Evolutionary conservation across 106 monocot genomes (phyloP).

Genomic region (Allium cepa): DNA sequence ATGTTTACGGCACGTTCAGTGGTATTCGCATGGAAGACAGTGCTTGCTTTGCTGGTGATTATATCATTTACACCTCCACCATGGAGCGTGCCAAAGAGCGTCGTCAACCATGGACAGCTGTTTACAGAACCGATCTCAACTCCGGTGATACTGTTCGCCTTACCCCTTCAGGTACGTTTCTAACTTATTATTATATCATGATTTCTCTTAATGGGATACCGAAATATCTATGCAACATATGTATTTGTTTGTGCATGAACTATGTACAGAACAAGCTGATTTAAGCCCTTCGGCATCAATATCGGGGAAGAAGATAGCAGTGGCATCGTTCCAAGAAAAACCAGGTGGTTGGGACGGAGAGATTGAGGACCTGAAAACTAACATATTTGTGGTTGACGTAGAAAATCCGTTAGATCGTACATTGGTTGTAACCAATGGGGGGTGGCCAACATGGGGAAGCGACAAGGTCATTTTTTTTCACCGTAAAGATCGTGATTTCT

Average conservation of each 20-base stretch:
- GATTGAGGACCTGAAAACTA: slow-evolving; percentile 1
- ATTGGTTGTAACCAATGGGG: background rate
- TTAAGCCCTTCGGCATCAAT: slow-evolving; percentile 1
- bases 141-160: background rate
- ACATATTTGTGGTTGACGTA: background rate
- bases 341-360: background rate
- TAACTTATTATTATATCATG: too few species aligned
- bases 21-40: slow-evolving; percentile 4
- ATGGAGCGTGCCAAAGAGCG: background rate
- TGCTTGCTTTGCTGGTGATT: slow-evolving; percentile 1
- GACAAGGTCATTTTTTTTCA: background rate
- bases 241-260: too few species aligned
- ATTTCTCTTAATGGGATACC: too few species aligned
- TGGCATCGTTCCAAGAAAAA: slow-evolving; percentile 1
- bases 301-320: slow-evolving; percentile 1
- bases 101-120: slow-evolving; percentile 3
- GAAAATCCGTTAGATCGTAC: background rate
- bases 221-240: too few species aligned
- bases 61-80: background rate
- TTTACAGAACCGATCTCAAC: background rate
- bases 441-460: too few species aligned
- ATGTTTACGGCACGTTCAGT: background rate
- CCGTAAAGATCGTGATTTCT: background rate
- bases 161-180: background rate
- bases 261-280: background rate